Conservation (phyloP, 2,329 filamentous ascomycete genomes). For the Claviceps humidiphila region DNA sequence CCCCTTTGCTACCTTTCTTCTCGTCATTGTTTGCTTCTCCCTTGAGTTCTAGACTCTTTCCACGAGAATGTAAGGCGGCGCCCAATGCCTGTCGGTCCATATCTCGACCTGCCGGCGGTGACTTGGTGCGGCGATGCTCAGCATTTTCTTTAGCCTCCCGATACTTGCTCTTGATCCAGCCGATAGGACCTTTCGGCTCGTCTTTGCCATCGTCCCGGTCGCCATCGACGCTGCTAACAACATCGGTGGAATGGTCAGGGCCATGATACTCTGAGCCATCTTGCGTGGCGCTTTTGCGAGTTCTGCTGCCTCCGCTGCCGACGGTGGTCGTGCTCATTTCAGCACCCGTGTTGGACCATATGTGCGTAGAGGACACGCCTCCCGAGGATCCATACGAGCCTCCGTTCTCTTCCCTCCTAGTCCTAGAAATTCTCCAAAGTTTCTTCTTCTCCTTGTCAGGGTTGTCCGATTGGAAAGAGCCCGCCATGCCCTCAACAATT, state of each 20-base stretch:
- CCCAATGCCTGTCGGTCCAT: slow-evolving; percentile 16
- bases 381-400: slow-evolving; percentile 26
- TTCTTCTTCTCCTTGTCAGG: slow-evolving; percentile 57
- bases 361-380: slow-evolving; percentile 29
- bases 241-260: slow-evolving; percentile 22
- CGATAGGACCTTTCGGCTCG: slow-evolving; percentile 37
- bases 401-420: slow-evolving; percentile 41
- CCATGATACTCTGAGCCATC: slow-evolving; percentile 34
- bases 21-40: slow-evolving; percentile 19
- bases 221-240: slow-evolving; percentile 25
- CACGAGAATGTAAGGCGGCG: slow-evolving; percentile 22
- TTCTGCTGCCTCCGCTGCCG: slow-evolving; percentile 42
- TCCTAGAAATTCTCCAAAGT: slow-evolving; percentile 59
- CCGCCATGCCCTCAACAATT: slow-evolving; percentile 40
- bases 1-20: slow-evolving; percentile 5
- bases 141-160: slow-evolving; percentile 44
- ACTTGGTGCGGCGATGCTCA: slow-evolving; percentile 43
- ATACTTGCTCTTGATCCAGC: slow-evolving; percentile 48
- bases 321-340: slow-evolving; percentile 56
- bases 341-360: slow-evolving; percentile 51
- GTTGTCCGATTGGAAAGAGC: slow-evolving; percentile 21
- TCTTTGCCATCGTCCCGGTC: slow-evolving; percentile 28
- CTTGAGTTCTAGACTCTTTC: slow-evolving; percentile 35
- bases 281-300: slow-evolving; percentile 35
- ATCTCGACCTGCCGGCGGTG: slow-evolving; percentile 29